Base-by-base conservation (phyloP, 768 basidiomycete genomes). In the Boletellus emodensis region DNA sequence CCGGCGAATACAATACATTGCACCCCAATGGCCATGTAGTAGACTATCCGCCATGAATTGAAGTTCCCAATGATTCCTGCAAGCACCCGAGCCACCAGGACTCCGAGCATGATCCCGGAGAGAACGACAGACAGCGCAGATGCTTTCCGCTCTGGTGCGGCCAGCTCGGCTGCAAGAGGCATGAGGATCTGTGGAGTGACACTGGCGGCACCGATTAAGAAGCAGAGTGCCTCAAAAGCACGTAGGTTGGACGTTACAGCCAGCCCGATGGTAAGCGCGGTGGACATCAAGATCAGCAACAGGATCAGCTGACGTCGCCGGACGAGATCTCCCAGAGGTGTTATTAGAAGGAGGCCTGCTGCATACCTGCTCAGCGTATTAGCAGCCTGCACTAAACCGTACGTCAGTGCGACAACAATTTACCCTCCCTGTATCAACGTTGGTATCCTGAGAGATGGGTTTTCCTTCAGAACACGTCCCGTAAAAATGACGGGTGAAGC, bases 261-360 rank as follows among this genome's bases (percentile, higher is more conserved):
- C 1, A 93, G 74, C 0, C 85, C 90, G 44, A 94, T 82, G 0
- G 86, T 81, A 3, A 95, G 71, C 4, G 75, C 59, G 0, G 78
- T 76, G 0, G 84, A 80, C 18, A 78, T 41, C 1, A 77, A 56
- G 35, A 85, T 71, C 17, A 90, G 67, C 12, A 75, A 52, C 18
- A 94, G 72, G 26, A 87, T 75, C 0, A 95, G 74, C 39, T 81
- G 84, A 12, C 92, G 75, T 34, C 91, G 73, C 17, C 86, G 84
- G 28, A 91, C 77, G 18, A 94, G 77, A 64, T 95, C 92, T 8
- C 93, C 92, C 0, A 91, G 72, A 1, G 93, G 92, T 0, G 87
- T 80, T 47, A 94, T 80, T 36, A 93, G 66, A 3, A 93, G 65
- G 9, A 92, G 75, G 1, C 89, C 89, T 8, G 71, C 71, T 2